Percentiles rank a stretch among this genome's conserved stretches.
phyloP scores from a whole-genome alignment of 768 basidiomycete species.

The Clitopilus hobsonii region DNA sequence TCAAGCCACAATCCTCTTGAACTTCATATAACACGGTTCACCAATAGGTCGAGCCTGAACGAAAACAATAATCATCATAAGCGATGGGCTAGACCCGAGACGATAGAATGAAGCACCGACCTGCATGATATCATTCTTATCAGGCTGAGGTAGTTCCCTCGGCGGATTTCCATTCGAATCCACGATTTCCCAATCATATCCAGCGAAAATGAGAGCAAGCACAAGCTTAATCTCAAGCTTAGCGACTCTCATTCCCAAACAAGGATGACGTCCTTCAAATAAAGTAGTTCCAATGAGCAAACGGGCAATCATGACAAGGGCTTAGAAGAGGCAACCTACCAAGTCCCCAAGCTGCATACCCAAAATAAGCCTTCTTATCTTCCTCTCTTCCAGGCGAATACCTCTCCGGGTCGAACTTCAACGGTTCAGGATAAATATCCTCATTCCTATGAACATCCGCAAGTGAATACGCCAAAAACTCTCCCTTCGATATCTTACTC shows the following conservation, averaged over 20 bases:
- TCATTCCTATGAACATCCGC: constrained; percentile 30
- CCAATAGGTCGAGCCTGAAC: constrained; percentile 21
- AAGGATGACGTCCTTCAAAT: constrained; percentile 31
- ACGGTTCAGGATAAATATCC: constrained; percentile 28
- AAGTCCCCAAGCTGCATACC: constrained; percentile 35
- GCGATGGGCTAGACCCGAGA: background rate
- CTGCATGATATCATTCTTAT: constrained; percentile 28
- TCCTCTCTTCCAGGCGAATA: constrained; percentile 27
- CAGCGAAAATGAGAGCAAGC: constrained; percentile 25
- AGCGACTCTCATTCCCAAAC: constrained; percentile 32
- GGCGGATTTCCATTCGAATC: constrained; percentile 23
- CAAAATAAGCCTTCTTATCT: constrained; percentile 26
- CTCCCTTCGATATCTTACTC: constrained; percentile 23
- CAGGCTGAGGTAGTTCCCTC: constrained; percentile 19
- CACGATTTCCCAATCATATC: constrained; percentile 30
- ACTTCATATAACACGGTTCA: constrained; percentile 23
- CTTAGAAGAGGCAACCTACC: constrained; percentile 19
- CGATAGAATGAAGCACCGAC: constrained; percentile 6
- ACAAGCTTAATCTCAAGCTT: constrained; percentile 35
- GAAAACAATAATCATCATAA: background rate
- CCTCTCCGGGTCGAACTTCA: constrained; percentile 29
- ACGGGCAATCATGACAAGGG: no score
- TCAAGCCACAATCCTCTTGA: constrained; percentile 17
- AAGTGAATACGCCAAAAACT: constrained; percentile 28
- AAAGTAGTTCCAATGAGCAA: no score